Evolutionary conservation across 78 protist genomes (phyloP).

Genomic region (slime mould (Dictyostelium discoideum)): dicty_2.7 NC_007088.5:915501-916000

Average conservation of each 20-base stretch:
- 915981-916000: slow-evolving; percentile 21
- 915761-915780: slow-evolving; percentile 68
- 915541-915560: slow-evolving; percentile 92
- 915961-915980: slow-evolving; percentile 68
- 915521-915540: slow-evolving; percentile 89
- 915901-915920: slow-evolving; percentile 36
- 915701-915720: neutral
- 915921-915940: slow-evolving; percentile 42
- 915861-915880: slow-evolving; percentile 53
- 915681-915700: too few relatives aligned
- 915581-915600: slow-evolving; percentile 40
- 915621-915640: too few relatives aligned
- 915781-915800: slow-evolving; percentile 53
- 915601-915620: too few relatives aligned
- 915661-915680: too few relatives aligned
- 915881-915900: slow-evolving; percentile 43
- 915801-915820: slow-evolving; percentile 57
- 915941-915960: slow-evolving; percentile 43
- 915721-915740: slow-evolving; percentile 49
- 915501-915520: slow-evolving; percentile 88
- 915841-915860: slow-evolving; percentile 61
- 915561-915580: slow-evolving; percentile 62
- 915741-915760: slow-evolving; percentile 69
- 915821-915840: slow-evolving; percentile 59
- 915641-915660: too few relatives aligned